Evolutionary conservation across 208 protist genomes (phyloP).

Genomic region (Trypanosoma rangeli): DNA sequence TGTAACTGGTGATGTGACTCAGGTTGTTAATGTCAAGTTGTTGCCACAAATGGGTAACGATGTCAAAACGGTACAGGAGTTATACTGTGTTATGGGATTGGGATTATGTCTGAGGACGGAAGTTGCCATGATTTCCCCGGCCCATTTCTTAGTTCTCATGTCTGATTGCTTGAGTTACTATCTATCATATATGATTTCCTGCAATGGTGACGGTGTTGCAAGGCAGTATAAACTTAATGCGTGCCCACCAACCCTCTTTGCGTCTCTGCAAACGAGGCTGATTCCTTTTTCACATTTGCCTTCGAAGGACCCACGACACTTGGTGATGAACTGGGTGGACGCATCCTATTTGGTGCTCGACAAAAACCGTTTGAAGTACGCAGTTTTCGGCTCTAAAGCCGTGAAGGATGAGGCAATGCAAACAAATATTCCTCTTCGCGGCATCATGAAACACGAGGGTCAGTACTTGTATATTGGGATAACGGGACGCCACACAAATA

Average conservation of each 20-base stretch:
- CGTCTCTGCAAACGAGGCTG: conserved; percentile 21
- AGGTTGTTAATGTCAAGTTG: conserved; percentile 15
- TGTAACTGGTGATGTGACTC: conserved; percentile 22
- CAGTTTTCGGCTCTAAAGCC: conserved; percentile 18
- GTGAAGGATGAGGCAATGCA: conserved; percentile 24
- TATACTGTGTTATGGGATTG: conserved; percentile 32
- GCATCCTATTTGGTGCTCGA: conserved; percentile 32
- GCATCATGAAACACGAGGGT: conserved; percentile 32
- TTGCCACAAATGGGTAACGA: conserved; percentile 22
- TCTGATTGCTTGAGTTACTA: conserved; percentile 29
- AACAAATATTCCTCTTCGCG: conserved; percentile 29
- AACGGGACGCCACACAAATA: conserved; percentile 21
- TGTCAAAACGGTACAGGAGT: conserved; percentile 23
- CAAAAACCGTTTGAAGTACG: conserved; percentile 27
- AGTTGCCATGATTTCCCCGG: conserved; percentile 26
- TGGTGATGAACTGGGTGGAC: conserved; percentile 28
- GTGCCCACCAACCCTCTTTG: conserved; percentile 21
- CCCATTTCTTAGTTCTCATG: conserved; percentile 25
- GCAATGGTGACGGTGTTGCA: conserved; percentile 31
- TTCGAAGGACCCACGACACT: conserved; percentile 21
- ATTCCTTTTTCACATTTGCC: conserved; percentile 31
- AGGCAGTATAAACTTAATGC: conserved; percentile 29
- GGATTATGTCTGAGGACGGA: conserved; percentile 25
- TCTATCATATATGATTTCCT: conserved; percentile 31
- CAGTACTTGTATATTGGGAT: conserved; percentile 30